Evolutionary conservation across 768 basidiomycete genomes (phyloP), one percentile per base, ranked within the genome.

Genomic region (Galerina marginata): DNA sequence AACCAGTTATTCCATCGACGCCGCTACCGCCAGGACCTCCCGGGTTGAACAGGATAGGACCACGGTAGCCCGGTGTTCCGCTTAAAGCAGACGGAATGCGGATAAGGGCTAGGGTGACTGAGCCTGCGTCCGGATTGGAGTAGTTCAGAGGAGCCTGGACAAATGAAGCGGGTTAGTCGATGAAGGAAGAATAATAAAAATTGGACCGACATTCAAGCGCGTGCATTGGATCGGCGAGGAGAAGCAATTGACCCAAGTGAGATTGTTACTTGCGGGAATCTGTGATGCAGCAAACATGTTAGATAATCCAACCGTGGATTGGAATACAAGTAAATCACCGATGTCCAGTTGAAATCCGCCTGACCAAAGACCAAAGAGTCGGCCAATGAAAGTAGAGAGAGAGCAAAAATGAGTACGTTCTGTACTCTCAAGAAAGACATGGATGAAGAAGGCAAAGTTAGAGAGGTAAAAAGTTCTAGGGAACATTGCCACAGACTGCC

Each of bases 11-110:
- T 0, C 74, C 23, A 4, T 69, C 66, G 6, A 82, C 75, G 3
- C 82, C 81, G 58, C 79, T 78, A 2, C 76, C 78, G 7, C 82
- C 82, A 1, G 81, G 82, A 0, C 83, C 81, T n/a, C 82, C 80
- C 1, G 81, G 81, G 54, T 82, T 83, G 63, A 80, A 71, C 3
- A 83, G 65, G 11, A 83, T 69, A 1, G 81, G 81, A 0, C 82
- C 82, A 25, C 75, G 75, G 59, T 82, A 83, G 6, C 67, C 59
- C 0, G 73, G 72, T 14, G 46, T 58, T 1, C 53, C 43, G 1
- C 70, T 62, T 0, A 79, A 56, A 2, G 71, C 56, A 9, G 81
- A 74, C 2, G 78, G 78, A 36, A 75, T 70, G n/a, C 80, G 75
- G 15, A 77, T 73, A 9, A 83, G 58, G 0, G 81, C 83, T 26